A percentile compares a stretch with the other conserved stretches of the same genome.
Conservation (phyloP, 1,284 basidiomycete genomes). For the Melampsora larici-populina region DNA sequence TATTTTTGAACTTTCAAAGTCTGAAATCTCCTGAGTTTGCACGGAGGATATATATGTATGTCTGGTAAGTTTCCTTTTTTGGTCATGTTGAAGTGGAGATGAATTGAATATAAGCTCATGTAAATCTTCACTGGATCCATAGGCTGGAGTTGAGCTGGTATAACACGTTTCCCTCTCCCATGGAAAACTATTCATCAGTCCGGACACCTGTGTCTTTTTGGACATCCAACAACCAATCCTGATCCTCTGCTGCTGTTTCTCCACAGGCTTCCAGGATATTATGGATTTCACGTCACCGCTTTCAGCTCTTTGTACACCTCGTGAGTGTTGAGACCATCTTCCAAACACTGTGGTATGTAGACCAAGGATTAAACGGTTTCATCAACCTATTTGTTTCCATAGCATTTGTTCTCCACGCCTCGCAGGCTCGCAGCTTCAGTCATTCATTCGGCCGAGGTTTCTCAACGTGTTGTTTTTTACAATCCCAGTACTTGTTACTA, state of each 20-base stretch:
- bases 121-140: neutral
- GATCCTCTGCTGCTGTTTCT: neutral
- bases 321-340: slow-evolving; percentile 11
- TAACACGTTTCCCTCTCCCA: neutral
- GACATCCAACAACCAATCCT: neutral
- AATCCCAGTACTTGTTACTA: slow-evolving; percentile 14
- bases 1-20: neutral
- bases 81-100: neutral
- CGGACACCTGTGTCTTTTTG: neutral
- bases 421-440: neutral
- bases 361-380: neutral
- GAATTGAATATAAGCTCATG: too few species aligned
- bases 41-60: neutral
- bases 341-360: neutral
- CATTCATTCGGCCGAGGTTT: slow-evolving; percentile 21
- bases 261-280: slow-evolving; percentile 40
- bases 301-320: slow-evolving; percentile 41
- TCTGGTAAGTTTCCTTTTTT: neutral
- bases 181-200: neutral
- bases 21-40: neutral
- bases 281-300: slow-evolving; percentile 41
- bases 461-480: slow-evolving; percentile 35
- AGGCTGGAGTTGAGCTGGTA: neutral
- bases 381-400: neutral
- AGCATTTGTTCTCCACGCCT: slow-evolving; percentile 39